These are phyloP conservation scores for Fraxinus cuspidata DNA, from an alignment of 257 asterid species.

Conservation along the genomic window DNA sequence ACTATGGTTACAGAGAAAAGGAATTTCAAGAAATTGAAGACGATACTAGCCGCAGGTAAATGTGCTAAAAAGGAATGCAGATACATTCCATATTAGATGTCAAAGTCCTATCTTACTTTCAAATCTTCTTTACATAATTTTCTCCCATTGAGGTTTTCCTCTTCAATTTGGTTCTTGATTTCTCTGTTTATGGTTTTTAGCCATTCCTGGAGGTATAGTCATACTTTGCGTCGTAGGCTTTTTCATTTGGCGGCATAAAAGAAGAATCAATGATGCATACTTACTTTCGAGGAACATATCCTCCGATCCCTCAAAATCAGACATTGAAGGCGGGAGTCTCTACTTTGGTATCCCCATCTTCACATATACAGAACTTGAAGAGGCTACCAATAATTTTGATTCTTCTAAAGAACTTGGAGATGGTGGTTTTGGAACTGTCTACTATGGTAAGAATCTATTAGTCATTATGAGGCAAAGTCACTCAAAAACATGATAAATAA, in stretches of 20 bases:
- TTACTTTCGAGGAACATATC: constrained; percentile 17
- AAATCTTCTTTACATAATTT: no score
- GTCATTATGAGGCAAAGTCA: neutral
- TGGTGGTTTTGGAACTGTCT: constrained; percentile 39
- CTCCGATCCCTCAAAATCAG: constrained; percentile 27
- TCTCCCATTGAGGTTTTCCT: no score
- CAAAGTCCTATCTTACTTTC: no score
- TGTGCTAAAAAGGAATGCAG: neutral
- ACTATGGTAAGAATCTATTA: constrained; percentile 26
- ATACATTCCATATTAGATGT: no score
- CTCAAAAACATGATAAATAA: no score
- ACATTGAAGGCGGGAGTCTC: constrained; percentile 29
- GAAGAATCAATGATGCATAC: constrained; percentile 10
- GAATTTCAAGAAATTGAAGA: neutral
- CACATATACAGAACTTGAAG: constrained; percentile 26
- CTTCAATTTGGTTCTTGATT: neutral
- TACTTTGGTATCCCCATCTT: constrained; percentile 29
- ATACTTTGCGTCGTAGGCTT: constrained; percentile 11
- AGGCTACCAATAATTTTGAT: constrained; percentile 11
- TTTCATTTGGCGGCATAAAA: constrained; percentile 27
- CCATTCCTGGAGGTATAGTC: constrained; percentile 28
- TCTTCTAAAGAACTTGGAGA: constrained; percentile 33
- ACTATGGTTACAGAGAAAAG: constrained; percentile 29
- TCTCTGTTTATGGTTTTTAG: constrained; percentile 19
- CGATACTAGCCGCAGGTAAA: constrained; percentile 25